Evolutionary conservation across 2,329 filamentous ascomycete genomes (phyloP).

Genomic region (Aspergillus phoenicis): DNA sequence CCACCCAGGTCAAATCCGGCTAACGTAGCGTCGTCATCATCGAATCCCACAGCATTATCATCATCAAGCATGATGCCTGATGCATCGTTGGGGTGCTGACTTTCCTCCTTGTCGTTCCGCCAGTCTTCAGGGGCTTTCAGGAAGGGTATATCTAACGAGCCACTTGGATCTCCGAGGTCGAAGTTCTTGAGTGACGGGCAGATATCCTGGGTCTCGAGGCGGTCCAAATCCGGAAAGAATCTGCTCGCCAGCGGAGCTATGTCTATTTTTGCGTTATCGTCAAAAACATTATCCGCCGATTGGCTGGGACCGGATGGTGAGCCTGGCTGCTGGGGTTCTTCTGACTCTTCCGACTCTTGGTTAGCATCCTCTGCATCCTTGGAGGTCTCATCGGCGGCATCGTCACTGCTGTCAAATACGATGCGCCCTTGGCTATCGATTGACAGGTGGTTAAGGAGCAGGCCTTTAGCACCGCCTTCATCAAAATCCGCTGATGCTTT

Average conservation of each 20-base stretch:
- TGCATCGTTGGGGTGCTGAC: slow-evolving; percentile 62
- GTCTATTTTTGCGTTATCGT: slow-evolving; percentile 73
- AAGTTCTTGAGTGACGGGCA: slow-evolving; percentile 95
- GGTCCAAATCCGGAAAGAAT: slow-evolving; percentile 81
- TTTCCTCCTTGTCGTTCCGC: slow-evolving; percentile 66
- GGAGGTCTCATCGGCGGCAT: slow-evolving; percentile 60
- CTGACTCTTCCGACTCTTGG: slow-evolving; percentile 41
- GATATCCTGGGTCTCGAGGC: slow-evolving; percentile 82
- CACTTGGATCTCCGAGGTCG: slow-evolving; percentile 82
- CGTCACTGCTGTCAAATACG: slow-evolving; percentile 97
- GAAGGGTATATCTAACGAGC: slow-evolving; percentile 86
- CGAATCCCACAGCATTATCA: slow-evolving; percentile 79
- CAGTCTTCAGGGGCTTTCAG: slow-evolving; percentile 86
- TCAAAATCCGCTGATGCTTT: slow-evolving; percentile 98
- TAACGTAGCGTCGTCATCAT: slow-evolving; percentile 72
- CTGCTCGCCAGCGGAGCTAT: slow-evolving; percentile 71
- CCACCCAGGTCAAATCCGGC: slow-evolving; percentile 69
- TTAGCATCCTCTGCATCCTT: slow-evolving; percentile 36
- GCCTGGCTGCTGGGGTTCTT: slow-evolving; percentile 47
- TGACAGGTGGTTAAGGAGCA: slow-evolving; percentile 93
- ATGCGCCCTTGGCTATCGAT: slow-evolving; percentile 91
- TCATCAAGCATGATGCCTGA: slow-evolving; percentile 85
- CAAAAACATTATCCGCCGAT: slow-evolving; percentile 38
- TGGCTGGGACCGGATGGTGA: slow-evolving; percentile 32
- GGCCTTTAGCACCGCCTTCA: slow-evolving; percentile 92